These are phyloP conservation scores for Lentinula edodes DNA, from an alignment of 768 basidiomycete genomes.

Conservation along the genomic window DNA sequence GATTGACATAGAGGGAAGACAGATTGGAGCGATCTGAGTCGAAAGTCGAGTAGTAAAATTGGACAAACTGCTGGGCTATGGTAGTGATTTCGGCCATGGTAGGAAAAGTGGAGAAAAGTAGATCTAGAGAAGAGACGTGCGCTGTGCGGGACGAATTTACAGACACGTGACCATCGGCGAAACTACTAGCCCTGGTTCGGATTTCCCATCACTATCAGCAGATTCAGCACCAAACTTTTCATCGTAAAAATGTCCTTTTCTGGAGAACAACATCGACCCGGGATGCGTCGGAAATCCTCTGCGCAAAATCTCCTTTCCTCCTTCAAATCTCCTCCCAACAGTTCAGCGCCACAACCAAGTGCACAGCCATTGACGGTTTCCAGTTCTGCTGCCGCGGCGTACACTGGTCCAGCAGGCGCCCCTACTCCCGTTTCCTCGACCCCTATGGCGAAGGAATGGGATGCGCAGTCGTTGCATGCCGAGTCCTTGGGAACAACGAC, in stretches of 20 bases:
- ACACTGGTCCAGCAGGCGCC: slow-evolving; percentile 28
- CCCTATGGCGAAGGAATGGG: slow-evolving; percentile 56
- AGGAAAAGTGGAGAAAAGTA: slow-evolving; percentile 1
- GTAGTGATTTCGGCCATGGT: slow-evolving; percentile 67
- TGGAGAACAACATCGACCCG: slow-evolving; percentile 36
- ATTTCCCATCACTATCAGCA: background rate
- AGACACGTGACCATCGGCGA: slow-evolving; percentile 3
- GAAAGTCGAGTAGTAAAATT: slow-evolving; percentile 82
- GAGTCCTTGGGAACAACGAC: slow-evolving; percentile 35
- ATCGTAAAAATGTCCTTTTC: background rate
- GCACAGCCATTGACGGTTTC: slow-evolving; percentile 25
- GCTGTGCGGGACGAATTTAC: slow-evolving; percentile 7
- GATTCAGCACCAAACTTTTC: background rate
- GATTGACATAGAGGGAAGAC: slow-evolving; percentile 70
- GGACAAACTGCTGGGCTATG: slow-evolving; percentile 74
- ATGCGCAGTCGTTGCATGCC: slow-evolving; percentile 61
- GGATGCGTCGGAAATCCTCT: slow-evolving; percentile 81
- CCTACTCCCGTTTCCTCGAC: slow-evolving; percentile 37
- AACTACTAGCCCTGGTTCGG: background rate
- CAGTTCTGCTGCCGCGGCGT: slow-evolving; percentile 31
- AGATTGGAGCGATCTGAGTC: slow-evolving; percentile 57
- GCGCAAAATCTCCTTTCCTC: slow-evolving; percentile 78
- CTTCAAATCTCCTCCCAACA: slow-evolving; percentile 46
- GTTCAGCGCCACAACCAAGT: slow-evolving; percentile 27
- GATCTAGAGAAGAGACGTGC: slow-evolving; percentile 9